A percentile compares a stretch with the other conserved stretches of the same genome.
These are phyloP conservation scores for Russula earlei DNA, from an alignment of 768 basidiomycete genomes.

Conservation along the genomic window DNA sequence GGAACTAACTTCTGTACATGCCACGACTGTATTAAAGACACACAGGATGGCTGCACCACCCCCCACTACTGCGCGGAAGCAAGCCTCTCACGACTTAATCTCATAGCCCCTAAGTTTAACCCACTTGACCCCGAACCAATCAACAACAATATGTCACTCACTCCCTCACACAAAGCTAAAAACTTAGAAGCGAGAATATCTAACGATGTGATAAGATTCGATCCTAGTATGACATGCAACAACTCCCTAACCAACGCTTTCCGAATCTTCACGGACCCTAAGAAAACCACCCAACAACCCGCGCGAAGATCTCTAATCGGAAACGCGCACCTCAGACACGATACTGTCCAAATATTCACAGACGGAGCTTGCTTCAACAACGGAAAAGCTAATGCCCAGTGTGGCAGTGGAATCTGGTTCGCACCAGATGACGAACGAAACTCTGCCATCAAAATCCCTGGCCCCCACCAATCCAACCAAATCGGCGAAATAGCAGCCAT, in stretches of 20 bases:
- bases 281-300: not conserved
- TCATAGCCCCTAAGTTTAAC: not conserved
- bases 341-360: not conserved
- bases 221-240: not conserved
- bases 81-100: not conserved
- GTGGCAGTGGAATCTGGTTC: no score
- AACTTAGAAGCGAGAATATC: not conserved
- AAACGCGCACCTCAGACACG: no score
- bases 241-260: no score
- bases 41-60: no score
- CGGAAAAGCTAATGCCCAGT: not conserved
- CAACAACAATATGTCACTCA: no score
- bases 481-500: not conserved
- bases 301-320: accelerated
- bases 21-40: no score
- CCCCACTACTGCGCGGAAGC: not conserved
- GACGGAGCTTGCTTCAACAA: not conserved
- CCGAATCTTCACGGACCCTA: not conserved
- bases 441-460: no score
- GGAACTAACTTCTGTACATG: no score
- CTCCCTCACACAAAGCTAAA: not conserved
- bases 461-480: not conserved
- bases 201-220: not conserved
- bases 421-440: no score
- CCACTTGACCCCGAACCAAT: no score